These are phyloP conservation scores for Withania somnifera DNA, from an alignment of 305 asterid species.

Conservation along the genomic window DNA sequence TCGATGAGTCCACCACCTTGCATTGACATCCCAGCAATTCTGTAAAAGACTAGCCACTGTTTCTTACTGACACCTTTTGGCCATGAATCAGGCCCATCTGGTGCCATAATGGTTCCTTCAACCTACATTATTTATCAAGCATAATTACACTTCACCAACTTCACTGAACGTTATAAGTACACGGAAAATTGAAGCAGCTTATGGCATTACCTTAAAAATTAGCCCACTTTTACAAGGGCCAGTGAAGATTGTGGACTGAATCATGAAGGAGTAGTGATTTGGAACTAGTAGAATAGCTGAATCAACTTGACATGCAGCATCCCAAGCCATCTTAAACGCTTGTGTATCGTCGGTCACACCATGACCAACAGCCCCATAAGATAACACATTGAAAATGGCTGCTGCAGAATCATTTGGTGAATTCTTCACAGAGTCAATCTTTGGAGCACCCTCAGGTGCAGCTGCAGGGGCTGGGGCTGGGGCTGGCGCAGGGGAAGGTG, in stretches of 20 bases:
- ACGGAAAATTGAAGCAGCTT: neutral
- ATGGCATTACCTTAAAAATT: constrained; percentile 39
- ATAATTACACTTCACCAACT: neutral
- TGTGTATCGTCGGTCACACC: constrained; percentile 54
- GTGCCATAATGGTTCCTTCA: constrained; percentile 65
- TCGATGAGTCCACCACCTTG: constrained; percentile 73
- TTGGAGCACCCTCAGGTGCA: constrained; percentile 11
- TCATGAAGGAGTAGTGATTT: constrained; percentile 33
- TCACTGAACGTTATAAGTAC: neutral
- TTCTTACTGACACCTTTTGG: constrained; percentile 32
- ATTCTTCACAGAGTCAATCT: neutral
- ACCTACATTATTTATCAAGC: constrained; percentile 23
- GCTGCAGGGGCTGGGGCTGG: constrained; percentile 20
- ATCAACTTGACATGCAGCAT: constrained; percentile 50
- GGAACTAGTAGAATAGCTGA: constrained; percentile 42
- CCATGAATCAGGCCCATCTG: constrained; percentile 77
- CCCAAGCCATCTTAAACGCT: constrained; percentile 74
- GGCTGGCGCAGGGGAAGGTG: constrained; percentile 27
- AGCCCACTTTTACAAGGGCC: constrained; percentile 55
- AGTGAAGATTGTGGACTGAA: constrained; percentile 57
- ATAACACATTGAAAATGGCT: constrained; percentile 30
- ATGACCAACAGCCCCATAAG: constrained; percentile 63
- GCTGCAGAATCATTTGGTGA: neutral
- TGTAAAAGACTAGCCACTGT: constrained; percentile 71
- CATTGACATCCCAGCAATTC: constrained; percentile 62